A percentile compares a stretch with the other conserved stretches of the same genome.
phyloP scores from a whole-genome alignment of 768 basidiomycete species.

The Artomyces pyxidatus region DNA sequence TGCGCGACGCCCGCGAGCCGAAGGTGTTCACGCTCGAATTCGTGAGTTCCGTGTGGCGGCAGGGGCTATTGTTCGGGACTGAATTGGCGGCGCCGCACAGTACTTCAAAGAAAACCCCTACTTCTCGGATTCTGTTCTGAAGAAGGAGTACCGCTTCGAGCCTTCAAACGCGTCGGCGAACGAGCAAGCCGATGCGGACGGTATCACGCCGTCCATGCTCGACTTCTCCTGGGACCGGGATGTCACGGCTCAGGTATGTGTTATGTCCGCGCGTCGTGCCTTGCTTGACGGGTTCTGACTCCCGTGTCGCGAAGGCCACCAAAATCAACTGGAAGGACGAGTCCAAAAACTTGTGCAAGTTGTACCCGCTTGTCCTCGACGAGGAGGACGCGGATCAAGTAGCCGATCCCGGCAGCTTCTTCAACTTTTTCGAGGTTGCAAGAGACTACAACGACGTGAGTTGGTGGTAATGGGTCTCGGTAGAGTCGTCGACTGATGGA shows the following conservation, averaged over 20 bases:
- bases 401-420: conserved; percentile 74
- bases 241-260: conserved; percentile 52
- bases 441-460: conserved; percentile 64
- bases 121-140: conserved; percentile 67
- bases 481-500: background rate
- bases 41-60: conserved; percentile 42
- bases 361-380: conserved; percentile 59
- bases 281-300: background rate
- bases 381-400: conserved; percentile 55
- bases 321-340: conserved; percentile 81
- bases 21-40: conserved; percentile 84
- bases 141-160: conserved; percentile 74
- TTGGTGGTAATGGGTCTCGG: conserved; percentile 11
- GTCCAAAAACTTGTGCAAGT: conserved; percentile 66
- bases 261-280: background rate
- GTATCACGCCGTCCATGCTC: conserved; percentile 70
- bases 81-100: conserved; percentile 28
- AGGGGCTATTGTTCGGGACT: conserved; percentile 1
- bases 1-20: conserved; percentile 62
- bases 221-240: conserved; percentile 77
- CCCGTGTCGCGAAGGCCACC: conserved; percentile 38
- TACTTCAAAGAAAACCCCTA: conserved; percentile 83
- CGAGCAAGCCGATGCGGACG: conserved; percentile 62
- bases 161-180: conserved; percentile 42
- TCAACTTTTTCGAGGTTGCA: conserved; percentile 74